These are phyloP conservation scores for Paramecium bursaria DNA, from an alignment of 73 alveolate genomes.

Conservation along the genomic window DNA sequence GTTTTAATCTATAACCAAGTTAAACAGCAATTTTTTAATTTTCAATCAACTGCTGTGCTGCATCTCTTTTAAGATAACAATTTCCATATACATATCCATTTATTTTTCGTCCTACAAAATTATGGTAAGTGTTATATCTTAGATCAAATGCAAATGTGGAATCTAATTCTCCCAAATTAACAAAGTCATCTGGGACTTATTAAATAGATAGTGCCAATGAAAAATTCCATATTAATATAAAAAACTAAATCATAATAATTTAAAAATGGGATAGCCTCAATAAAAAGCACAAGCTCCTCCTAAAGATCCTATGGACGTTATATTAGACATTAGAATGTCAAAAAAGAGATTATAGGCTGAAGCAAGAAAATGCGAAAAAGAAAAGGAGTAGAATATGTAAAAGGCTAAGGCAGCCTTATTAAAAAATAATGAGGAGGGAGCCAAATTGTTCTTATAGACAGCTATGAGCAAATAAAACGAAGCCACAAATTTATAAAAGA, in stretches of 20 bases:
- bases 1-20: conserved; percentile 55
- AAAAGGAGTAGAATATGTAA: conserved; percentile 4
- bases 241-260: too few relatives aligned
- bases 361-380: conserved; percentile 41
- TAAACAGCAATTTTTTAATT: conserved; percentile 15
- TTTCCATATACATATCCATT: conserved; percentile 43
- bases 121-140: conserved; percentile 50
- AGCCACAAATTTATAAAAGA: conserved; percentile 41
- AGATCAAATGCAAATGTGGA: conserved; percentile 1
- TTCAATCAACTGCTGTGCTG: conserved; percentile 34
- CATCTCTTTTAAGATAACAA: conserved; percentile 59
- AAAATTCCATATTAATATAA: neutral
- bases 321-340: conserved; percentile 48
- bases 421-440: conserved; percentile 61
- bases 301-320: conserved; percentile 52
- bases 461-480: conserved; percentile 44
- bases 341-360: conserved; percentile 43
- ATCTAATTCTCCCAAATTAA: conserved; percentile 33
- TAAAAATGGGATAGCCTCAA: too few relatives aligned
- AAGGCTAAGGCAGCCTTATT: conserved; percentile 45
- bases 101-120: conserved; percentile 69
- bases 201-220: neutral
- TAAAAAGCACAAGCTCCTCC: too few relatives aligned
- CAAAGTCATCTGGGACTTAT: conserved; percentile 57
- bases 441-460: conserved; percentile 32